A percentile compares a stretch with the other conserved stretches of the same genome.
These are phyloP conservation scores for Wallacemonas sp. DNA, from an alignment of 208 protist species.

Conservation along the genomic window DNA sequence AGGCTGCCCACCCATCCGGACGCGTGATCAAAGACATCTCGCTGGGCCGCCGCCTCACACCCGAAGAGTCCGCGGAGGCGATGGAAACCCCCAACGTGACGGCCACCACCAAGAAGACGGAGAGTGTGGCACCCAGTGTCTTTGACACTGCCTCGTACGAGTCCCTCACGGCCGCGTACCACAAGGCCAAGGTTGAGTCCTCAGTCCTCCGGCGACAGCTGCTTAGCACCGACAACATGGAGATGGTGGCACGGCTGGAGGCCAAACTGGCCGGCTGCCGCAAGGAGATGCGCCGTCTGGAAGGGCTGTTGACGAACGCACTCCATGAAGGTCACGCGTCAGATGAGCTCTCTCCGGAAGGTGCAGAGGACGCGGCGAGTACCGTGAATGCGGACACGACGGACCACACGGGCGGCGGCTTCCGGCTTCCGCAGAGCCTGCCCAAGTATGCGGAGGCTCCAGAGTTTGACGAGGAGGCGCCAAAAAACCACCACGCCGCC, in stretches of 20 bases:
- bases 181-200: conserved; percentile 84
- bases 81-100: not conserved
- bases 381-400: not conserved
- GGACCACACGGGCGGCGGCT: conserved; percentile 5
- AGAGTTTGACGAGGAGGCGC: conserved; percentile 20
- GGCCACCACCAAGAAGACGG: not conserved
- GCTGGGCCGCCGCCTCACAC: conserved; percentile 37
- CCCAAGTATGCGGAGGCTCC: conserved; percentile 46
- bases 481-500: conserved; percentile 44
- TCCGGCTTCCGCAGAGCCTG: conserved; percentile 18
- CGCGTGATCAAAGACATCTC: conserved; percentile 80
- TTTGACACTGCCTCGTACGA: conserved; percentile 63
- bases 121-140: conserved; percentile 11
- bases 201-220: conserved; percentile 77
- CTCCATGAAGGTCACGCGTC: conserved; percentile 29
- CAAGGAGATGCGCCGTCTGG: conserved; percentile 47
- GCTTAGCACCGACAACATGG: conserved; percentile 62
- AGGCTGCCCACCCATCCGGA: conserved; percentile 61
- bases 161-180: conserved; percentile 68
- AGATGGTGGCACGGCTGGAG: conserved; percentile 63
- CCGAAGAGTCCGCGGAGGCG: conserved; percentile 2
- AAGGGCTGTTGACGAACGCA: conserved; percentile 62
- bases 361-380: not conserved
- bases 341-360: conserved; percentile 3
- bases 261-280: conserved; percentile 45